Percentiles rank a stretch among this genome's conserved stretches.
Evolutionary conservation across 225 moss, liverwort and hornwort genomes (phyloP).

Genomic region (Polytrichum formosum): DNA sequence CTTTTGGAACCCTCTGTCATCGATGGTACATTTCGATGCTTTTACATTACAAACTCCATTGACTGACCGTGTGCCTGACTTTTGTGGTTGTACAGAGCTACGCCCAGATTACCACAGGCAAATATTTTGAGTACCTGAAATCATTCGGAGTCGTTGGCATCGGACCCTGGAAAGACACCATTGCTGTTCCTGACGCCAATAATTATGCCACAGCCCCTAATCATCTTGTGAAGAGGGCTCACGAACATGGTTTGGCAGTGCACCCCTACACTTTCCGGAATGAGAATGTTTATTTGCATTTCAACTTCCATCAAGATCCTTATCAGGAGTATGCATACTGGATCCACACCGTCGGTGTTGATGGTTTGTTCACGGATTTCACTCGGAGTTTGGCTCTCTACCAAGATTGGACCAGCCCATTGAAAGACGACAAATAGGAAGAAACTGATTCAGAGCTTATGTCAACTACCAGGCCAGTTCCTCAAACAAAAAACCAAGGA

Average conservation of each 20-base stretch:
- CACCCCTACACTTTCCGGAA: constrained; percentile 96
- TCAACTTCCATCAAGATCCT: constrained; percentile 73
- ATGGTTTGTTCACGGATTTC: constrained; percentile 95
- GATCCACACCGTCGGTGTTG: constrained; percentile 47
- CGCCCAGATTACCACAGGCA: constrained; percentile 60
- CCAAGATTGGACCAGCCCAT: constrained; percentile 63
- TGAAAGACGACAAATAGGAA: constrained; percentile 21
- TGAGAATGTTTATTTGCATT: constrained; percentile 60
- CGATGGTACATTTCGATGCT: too few species aligned
- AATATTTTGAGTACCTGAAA: constrained; percentile 75
- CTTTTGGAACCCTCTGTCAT: too few species aligned
- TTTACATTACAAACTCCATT: too few species aligned
- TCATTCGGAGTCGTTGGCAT: constrained; percentile 65
- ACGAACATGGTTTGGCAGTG: constrained; percentile 54
- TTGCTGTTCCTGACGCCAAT: constrained; percentile 39
- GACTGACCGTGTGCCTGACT: too few species aligned
- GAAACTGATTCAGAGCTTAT: constrained; percentile 30
- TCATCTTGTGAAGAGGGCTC: constrained; percentile 68
- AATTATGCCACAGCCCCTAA: constrained; percentile 51
- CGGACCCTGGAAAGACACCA: constrained; percentile 89
- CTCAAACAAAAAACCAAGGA: too few species aligned
- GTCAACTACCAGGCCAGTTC: constrained; percentile 4
- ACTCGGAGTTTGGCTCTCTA: constrained; percentile 46
- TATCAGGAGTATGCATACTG: constrained; percentile 84
- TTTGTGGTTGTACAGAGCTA: constrained; percentile 41